phyloP scores from a whole-genome alignment of 1,139 yeast genomes.

The Pichia sp. region DNA sequence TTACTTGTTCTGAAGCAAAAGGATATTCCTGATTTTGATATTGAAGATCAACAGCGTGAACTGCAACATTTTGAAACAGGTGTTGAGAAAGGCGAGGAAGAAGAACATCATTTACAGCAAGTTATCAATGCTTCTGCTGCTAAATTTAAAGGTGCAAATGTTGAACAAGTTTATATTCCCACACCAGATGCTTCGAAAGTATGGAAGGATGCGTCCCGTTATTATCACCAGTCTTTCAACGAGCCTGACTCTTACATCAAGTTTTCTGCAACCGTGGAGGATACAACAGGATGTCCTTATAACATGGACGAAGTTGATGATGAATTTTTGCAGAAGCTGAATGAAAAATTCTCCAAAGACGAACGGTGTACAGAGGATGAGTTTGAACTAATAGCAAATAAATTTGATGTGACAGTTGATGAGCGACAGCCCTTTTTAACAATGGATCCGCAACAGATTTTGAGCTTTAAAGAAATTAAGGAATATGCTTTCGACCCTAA shows the following conservation, averaged over 20 bases:
- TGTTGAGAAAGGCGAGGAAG: slow-evolving; percentile 96
- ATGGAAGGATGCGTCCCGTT: slow-evolving; percentile 74
- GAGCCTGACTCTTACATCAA: slow-evolving; percentile 81
- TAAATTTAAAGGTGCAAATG: slow-evolving; percentile 50
- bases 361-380: slow-evolving; percentile 65
- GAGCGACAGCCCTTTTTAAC: slow-evolving; percentile 85
- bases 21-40: slow-evolving; percentile 77
- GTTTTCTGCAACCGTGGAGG: slow-evolving; percentile 93
- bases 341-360: slow-evolving; percentile 34
- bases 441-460: slow-evolving; percentile 76
- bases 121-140: slow-evolving; percentile 76
- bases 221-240: slow-evolving; percentile 61
- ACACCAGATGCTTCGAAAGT: slow-evolving; percentile 90
- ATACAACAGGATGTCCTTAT: slow-evolving; percentile 80
- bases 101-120: slow-evolving; percentile 91
- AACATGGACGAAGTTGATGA: slow-evolving; percentile 91
- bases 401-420: slow-evolving; percentile 67
- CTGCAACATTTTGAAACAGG: slow-evolving; percentile 92
- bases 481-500: slow-evolving; percentile 37
- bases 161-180: slow-evolving; percentile 77
- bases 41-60: slow-evolving; percentile 75
- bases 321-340: slow-evolving; percentile 48
- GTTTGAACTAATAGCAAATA: slow-evolving; percentile 74
- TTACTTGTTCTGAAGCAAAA: slow-evolving; percentile 70
- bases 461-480: slow-evolving; percentile 66